Evolutionary conservation across 192 early-diverging fungal genomes (phyloP), one percentile per base, ranked within the genome.

Genomic region (Jimgerdemannia lactiflua): DNA sequence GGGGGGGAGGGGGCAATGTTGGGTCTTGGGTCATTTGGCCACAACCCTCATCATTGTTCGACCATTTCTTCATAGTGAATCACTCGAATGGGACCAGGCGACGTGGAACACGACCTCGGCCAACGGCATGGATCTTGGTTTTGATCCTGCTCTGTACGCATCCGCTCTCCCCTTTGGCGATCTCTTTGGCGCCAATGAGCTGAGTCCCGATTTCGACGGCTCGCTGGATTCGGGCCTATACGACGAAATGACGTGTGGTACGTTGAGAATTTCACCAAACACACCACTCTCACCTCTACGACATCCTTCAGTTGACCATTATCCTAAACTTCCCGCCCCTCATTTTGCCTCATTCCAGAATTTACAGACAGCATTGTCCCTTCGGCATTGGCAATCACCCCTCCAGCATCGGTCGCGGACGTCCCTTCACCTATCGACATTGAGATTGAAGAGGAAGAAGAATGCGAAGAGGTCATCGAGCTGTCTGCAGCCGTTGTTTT

Each of bases 191-290:
- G 29, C 29, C 29, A 29, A 29, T 29, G 29, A 29, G 29, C 29
- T 29, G 29, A 29, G 29, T 29, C 29, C 29, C 29, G 29, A 29
- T 65, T 39, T n/a, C 74, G 3, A 70, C 67, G 42, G 42, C 72
- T 4, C 20, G 70, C 19, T 29, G 29, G 29, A 29, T 29, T 29
- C 29, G 29, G 63, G 42, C 10, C 69, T 82, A 1, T 82, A 82
- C 71, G 81, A 82, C 77, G 81, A 82, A 74, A 43, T 82, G 43
- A 74, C 81, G 40, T 82, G 74, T 76, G 79, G 79, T 80, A 79
- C 70, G 71, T 40, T 41, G 66, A 3, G 9, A 43, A n/a, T 29
- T 29, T 29, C 39, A 14, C 42, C 17, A n/a, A 40, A 64, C 43
- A 76, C 42, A 18, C 64, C 69, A 71, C 3, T 3, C 29, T 29